Base-by-base conservation (phyloP, 371 early-diverging fungal species). In the Basidiobolus meristosporus region DNA sequence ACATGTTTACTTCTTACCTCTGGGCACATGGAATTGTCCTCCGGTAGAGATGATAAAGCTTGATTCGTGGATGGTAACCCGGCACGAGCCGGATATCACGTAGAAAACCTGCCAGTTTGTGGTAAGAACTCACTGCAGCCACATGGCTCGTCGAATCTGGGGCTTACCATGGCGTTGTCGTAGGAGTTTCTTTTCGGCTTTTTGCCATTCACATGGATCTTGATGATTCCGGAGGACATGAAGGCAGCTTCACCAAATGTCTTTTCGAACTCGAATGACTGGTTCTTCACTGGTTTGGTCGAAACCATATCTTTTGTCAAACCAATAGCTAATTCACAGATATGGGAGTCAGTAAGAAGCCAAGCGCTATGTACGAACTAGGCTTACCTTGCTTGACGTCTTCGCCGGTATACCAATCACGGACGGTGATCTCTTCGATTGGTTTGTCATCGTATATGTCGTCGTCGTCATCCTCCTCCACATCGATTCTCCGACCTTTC, bases 121-220 rank as follows among this genome's bases (percentile, higher is more conserved):
- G n/a, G n/a, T n/a, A n/a, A n/a, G n/a, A n/a, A n/a, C n/a, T n/a
- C n/a, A n/a, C n/a, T n/a, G n/a, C n/a, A n/a, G n/a, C n/a, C n/a
- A n/a, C n/a, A 26, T 17, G 9, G 11, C 3, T 14, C n/a, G 12
- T 0, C 2, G 31, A 5, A 41, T 7, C 15, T 21, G 14, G 12
- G 7, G 34, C 53, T 39, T 41, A 62, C 61, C 56, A 65, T 46
- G 12, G 56, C 58, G 9, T 51, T 50, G 4, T 20, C 36, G 14
- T 45, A 34, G 11, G 60, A 50, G 31, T 48, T 56, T 47, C 54
- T 62, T 28, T 39, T 56, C 9, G 62, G 60, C 41, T 65, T 65
- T 21, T 46, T 40, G 1, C 42, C 40, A 15, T 56, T 59, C 18
- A 41, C 43, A 0, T 60, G 60, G 5, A 65, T 18, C 7, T 44